Evolutionary conservation across 352 stramenopile species (phyloP), one percentile per base, ranked within the genome.

Genomic region (Peronospora tabacina): DNA sequence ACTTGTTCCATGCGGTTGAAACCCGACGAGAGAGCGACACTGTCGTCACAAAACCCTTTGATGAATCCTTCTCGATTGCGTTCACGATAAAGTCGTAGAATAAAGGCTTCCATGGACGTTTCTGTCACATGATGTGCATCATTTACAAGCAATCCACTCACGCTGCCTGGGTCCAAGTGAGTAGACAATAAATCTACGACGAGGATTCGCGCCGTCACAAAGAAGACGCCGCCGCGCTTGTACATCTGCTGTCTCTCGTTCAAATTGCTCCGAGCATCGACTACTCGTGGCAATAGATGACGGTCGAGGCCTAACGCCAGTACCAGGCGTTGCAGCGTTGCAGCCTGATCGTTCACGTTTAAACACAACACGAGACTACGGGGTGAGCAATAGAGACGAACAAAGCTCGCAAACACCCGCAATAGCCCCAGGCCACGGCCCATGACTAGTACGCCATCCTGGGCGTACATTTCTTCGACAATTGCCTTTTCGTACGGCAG

Each of bases 71-170:
- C 63, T 13, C 70, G 70, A 64, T 94, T 96, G 16, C 67, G 62
- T 53, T 93, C 79, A 30, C 87, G 82, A 68, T 95, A 98, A 26
- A 99, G 79, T 15, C 94, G 70, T 19, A 98, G 61, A 58, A 98
- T 98, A 66, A 99, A 99, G 5, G 94, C 95, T 52, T 98, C 94
- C 10, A 95, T 97, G 7, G 90, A 98, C 6, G 88, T 94, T 55
- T 98, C 90, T 7, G 85, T 81, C 12, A 98, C 88, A 26, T 87
- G 74, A 49, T 98, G 94, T 0, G 91, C 94, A 52, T 97, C 75
- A 32, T 95, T 80, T 12, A 98, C 85, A 24, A 99, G 56, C 45
- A 99, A 67, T 0, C 94, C 94, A 32, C 90, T 95, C 49, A 98
- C 90, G 39, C 75, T 76, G 46, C 73, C 67, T n/a, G 80, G 48